Evolutionary conservation across 1,284 basidiomycete genomes (phyloP).

Genomic region (Mycena citricolor): DNA sequence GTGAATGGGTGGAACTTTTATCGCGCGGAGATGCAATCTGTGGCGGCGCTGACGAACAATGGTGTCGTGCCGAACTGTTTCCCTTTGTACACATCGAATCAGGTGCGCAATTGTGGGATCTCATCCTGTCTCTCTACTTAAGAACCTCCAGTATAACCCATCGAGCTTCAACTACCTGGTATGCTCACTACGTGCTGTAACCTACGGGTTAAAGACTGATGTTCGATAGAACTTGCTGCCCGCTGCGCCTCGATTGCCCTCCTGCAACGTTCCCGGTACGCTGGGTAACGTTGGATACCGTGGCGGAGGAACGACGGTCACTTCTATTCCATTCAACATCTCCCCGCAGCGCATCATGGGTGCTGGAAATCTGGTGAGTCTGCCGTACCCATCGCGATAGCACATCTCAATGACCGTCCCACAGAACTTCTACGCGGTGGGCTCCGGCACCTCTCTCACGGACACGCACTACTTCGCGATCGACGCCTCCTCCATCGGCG

Average conservation of each 20-base stretch:
- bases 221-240: conserved; percentile 11
- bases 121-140: too few relatives aligned
- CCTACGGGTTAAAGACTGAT: neutral
- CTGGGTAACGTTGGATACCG: conserved; percentile 8
- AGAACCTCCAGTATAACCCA: conserved; percentile 15
- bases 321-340: neutral
- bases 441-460: conserved; percentile 5
- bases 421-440: conserved; percentile 14
- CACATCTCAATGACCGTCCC: too few relatives aligned
- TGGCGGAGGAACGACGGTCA: conserved; percentile 3
- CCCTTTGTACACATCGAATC: conserved; percentile 11
- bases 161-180: conserved; percentile 12
- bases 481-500: neutral
- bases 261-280: conserved; percentile 17
- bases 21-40: conserved; percentile 3
- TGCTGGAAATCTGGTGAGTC: conserved; percentile 7
- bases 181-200: too few relatives aligned
- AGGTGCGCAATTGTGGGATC: conserved; percentile 4
- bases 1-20: conserved; percentile 14
- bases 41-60: neutral
- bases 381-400: neutral
- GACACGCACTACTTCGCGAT: conserved; percentile 4
- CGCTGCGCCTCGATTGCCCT: neutral
- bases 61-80: conserved; percentile 11
- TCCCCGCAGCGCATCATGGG: conserved; percentile 11